phyloP scores from a whole-genome alignment of 208 protist species.

The Wallacemonas sp. region DNA sequence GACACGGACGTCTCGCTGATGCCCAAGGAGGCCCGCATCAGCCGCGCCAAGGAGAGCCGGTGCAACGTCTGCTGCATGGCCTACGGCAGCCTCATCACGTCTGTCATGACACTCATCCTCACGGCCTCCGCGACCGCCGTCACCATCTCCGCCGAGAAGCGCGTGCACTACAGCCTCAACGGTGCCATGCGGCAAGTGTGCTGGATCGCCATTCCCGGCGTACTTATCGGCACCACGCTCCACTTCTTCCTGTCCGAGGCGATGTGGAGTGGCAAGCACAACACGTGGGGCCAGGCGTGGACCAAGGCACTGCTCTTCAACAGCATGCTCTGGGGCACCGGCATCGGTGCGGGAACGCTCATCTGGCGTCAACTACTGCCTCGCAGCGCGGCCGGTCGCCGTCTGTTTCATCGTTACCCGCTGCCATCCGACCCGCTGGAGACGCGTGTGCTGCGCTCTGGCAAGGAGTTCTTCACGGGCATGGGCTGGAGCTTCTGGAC shows the following conservation, averaged over 20 bases:
- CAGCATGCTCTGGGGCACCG: constrained; percentile 46
- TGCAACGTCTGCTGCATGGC: constrained; percentile 79
- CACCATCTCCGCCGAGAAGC: constrained; percentile 64
- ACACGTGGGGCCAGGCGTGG: constrained; percentile 89
- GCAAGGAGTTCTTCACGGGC: constrained; percentile 68
- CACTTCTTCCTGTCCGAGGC: constrained; percentile 87
- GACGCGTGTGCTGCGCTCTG: constrained; percentile 57
- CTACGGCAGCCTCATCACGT: constrained; percentile 63
- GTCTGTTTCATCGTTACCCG: constrained; percentile 80
- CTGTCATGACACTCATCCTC: constrained; percentile 50
- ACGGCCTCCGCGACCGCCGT: constrained; percentile 42
- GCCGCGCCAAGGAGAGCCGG: constrained; percentile 37
- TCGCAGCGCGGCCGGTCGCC: constrained; percentile 40
- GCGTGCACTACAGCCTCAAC: constrained; percentile 80
- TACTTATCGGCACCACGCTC: constrained; percentile 64
- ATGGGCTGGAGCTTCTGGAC: constrained; percentile 89
- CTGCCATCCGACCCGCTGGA: constrained; percentile 77
- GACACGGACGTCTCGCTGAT: constrained; percentile 35
- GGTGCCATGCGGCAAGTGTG: constrained; percentile 69
- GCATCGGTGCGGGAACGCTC: constrained; percentile 55
- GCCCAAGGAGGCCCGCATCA: constrained; percentile 25
- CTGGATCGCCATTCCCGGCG: constrained; percentile 72
- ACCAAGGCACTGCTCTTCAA: constrained; percentile 81
- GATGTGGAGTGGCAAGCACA: constrained; percentile 80
- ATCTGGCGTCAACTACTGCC: constrained; percentile 73